Evolutionary conservation across 2,329 filamentous ascomycete species (phyloP).

Genomic region (Zasmidium cellare): DNA sequence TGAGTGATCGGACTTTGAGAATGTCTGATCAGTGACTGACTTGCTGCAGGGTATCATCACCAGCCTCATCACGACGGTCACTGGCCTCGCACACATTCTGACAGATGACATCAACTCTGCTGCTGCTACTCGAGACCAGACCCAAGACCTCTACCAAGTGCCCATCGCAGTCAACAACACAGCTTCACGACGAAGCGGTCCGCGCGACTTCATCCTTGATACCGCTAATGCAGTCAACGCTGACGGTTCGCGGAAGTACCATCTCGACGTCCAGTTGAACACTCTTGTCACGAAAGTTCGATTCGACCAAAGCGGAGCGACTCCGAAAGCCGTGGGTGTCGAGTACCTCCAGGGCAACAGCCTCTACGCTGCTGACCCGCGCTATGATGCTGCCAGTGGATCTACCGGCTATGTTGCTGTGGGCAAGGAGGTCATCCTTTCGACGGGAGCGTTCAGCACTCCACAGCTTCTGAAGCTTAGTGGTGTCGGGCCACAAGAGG

Average conservation of each 20-base stretch:
- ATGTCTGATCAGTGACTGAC: constrained; percentile 32
- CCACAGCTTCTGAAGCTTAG: constrained; percentile 65
- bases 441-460: constrained; percentile 60
- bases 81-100: constrained; percentile 43
- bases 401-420: constrained; percentile 42
- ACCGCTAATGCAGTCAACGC: constrained; percentile 49
- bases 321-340: constrained; percentile 49
- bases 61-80: constrained; percentile 37
- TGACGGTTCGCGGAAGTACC: constrained; percentile 56
- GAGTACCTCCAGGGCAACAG: constrained; percentile 42
- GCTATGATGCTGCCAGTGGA: constrained; percentile 34
- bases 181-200: constrained; percentile 46
- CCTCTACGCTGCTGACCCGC: constrained; percentile 42
- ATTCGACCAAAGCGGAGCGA: constrained; percentile 62
- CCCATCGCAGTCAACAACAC: constrained; percentile 52
- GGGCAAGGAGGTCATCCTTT: constrained; percentile 46
- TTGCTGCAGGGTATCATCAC: constrained; percentile 39
- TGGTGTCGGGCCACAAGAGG: constrained; percentile 58
- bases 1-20: constrained; percentile 29
- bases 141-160: constrained; percentile 57
- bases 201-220: constrained; percentile 57
- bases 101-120: constrained; percentile 44
- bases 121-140: constrained; percentile 44
- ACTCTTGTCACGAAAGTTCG: constrained; percentile 65
- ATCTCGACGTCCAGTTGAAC: constrained; percentile 59